Conservation (phyloP, 225 moss, liverwort and hornwort species). For the Sphagnum tenellum region DNA sequence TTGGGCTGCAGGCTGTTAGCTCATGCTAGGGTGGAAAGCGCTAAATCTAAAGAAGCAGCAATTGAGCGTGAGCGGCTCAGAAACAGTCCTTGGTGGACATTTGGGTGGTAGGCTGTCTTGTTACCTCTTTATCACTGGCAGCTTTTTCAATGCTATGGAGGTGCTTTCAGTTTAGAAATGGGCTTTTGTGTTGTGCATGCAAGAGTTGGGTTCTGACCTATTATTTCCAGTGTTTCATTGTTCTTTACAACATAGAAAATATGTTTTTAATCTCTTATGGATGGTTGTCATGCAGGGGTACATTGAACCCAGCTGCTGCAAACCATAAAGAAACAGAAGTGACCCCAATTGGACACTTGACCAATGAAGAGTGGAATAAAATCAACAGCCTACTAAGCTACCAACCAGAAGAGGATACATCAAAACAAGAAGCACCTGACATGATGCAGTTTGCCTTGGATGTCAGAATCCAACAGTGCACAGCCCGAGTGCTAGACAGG, state of each 20-base stretch:
- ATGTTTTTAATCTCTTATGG: background rate
- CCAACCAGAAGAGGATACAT: slow-evolving; percentile 71
- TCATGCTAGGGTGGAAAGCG: slow-evolving; percentile 93
- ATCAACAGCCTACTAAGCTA: slow-evolving; percentile 94
- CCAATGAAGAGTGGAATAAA: slow-evolving; percentile 94
- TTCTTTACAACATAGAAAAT: background rate
- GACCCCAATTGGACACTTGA: slow-evolving; percentile 61
- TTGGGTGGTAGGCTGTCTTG: slow-evolving; percentile 58
- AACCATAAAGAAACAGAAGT: slow-evolving; percentile 28
- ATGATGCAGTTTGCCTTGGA: slow-evolving; percentile 86
- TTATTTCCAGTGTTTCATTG: background rate
- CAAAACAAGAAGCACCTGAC: slow-evolving; percentile 68
- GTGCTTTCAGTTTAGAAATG: too few species aligned
- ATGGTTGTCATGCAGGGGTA: slow-evolving; percentile 24
- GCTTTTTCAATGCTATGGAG: too few species aligned
- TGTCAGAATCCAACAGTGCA: slow-evolving; percentile 69
- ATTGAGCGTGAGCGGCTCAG: slow-evolving; percentile 74
- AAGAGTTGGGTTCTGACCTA: too few species aligned
- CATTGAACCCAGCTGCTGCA: slow-evolving; percentile 24
- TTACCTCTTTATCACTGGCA: too few species aligned
- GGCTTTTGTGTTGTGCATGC: too few species aligned
- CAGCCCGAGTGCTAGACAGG: slow-evolving; percentile 71
- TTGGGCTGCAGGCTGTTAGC: slow-evolving; percentile 63
- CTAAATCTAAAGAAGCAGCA: slow-evolving; percentile 91
- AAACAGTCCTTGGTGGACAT: slow-evolving; percentile 87